A percentile compares a stretch with the other conserved stretches of the same genome.
phyloP scores from a whole-genome alignment of 1,139 yeast species.

The Nadsonia commutata region DNA sequence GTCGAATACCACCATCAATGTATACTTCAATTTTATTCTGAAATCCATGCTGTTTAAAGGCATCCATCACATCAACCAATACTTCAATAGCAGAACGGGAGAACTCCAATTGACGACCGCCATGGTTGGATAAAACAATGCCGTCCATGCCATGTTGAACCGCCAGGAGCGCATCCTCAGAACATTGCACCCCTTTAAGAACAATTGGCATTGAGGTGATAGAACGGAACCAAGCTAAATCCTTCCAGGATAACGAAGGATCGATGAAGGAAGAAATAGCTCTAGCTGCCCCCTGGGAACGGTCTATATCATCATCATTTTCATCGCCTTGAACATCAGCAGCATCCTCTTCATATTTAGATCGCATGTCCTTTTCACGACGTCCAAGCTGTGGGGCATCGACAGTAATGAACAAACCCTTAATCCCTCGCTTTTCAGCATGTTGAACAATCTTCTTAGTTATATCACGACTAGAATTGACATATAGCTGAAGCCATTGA shows the following conservation, averaged over 20 bases:
- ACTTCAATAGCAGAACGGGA: slow-evolving; percentile 56
- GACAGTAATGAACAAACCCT: slow-evolving; percentile 73
- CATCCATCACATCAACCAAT: slow-evolving; percentile 48
- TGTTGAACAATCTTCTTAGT: slow-evolving; percentile 48
- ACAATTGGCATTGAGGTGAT: slow-evolving; percentile 50
- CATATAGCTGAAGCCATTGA: slow-evolving; percentile 88
- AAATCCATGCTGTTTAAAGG: slow-evolving; percentile 32
- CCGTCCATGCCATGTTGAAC: slow-evolving; percentile 50
- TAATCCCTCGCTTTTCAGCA: slow-evolving; percentile 63
- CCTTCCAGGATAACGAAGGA: slow-evolving; percentile 58
- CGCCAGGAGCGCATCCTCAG: slow-evolving; percentile 50
- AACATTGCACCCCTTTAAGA: slow-evolving; percentile 58
- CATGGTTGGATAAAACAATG: slow-evolving; percentile 61
- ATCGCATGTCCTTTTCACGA: slow-evolving; percentile 53
- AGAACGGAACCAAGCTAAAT: slow-evolving; percentile 40
- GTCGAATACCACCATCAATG: slow-evolving; percentile 62
- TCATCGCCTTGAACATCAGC: slow-evolving; percentile 30
- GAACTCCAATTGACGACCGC: slow-evolving; percentile 65
- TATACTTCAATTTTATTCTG: slow-evolving; percentile 46
- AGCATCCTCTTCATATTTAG: slow-evolving; percentile 50
- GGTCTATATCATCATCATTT: slow-evolving; percentile 36
- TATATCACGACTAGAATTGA: slow-evolving; percentile 52
- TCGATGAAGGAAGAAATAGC: slow-evolving; percentile 80
- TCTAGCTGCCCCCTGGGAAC: slow-evolving; percentile 74
- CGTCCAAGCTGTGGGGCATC: slow-evolving; percentile 95